Percentiles rank a stretch among this genome's conserved stretches.
phyloP scores from a whole-genome alignment of 805 yeast species.

The Zygoascus flipseniorum region DNA sequence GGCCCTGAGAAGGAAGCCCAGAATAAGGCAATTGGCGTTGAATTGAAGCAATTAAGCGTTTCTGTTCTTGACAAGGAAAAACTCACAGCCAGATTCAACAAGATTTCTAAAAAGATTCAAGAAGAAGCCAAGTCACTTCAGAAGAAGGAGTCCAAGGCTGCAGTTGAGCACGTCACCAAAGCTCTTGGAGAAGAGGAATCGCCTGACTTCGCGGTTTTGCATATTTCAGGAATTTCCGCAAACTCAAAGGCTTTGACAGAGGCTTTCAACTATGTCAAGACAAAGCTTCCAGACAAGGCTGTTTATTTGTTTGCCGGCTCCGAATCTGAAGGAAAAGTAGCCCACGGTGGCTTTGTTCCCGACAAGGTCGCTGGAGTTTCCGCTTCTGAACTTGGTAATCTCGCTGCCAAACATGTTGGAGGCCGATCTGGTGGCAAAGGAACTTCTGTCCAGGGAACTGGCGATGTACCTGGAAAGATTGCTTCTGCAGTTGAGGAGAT shows the following conservation, averaged over 20 bases:
- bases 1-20: slow-evolving; percentile 73
- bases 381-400: slow-evolving; percentile 54
- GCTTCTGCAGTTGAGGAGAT: slow-evolving; percentile 68
- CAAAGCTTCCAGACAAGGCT: slow-evolving; percentile 63
- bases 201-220: slow-evolving; percentile 54
- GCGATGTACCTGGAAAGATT: slow-evolving; percentile 66
- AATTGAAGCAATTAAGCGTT: slow-evolving; percentile 71
- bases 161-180: slow-evolving; percentile 64
- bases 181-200: slow-evolving; percentile 53
- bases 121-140: slow-evolving; percentile 83
- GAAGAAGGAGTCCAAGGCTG: slow-evolving; percentile 78
- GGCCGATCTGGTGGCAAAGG: slow-evolving; percentile 99
- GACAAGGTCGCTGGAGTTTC: slow-evolving; percentile 66
- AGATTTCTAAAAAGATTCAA: slow-evolving; percentile 76
- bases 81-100: slow-evolving; percentile 63
- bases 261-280: slow-evolving; percentile 76
- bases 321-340: slow-evolving; percentile 64
- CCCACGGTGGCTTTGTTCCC: slow-evolving; percentile 89
- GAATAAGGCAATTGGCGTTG: slow-evolving; percentile 77
- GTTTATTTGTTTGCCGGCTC: slow-evolving; percentile 59
- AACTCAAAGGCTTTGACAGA: slow-evolving; percentile 93
- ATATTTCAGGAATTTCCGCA: slow-evolving; percentile 57
- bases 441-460: slow-evolving; percentile 93
- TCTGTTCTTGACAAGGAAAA: slow-evolving; percentile 73
- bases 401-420: slow-evolving; percentile 69